phyloP scores from a whole-genome alignment of 352 stramenopile species.

The Phytophthora tubulina region DNA sequence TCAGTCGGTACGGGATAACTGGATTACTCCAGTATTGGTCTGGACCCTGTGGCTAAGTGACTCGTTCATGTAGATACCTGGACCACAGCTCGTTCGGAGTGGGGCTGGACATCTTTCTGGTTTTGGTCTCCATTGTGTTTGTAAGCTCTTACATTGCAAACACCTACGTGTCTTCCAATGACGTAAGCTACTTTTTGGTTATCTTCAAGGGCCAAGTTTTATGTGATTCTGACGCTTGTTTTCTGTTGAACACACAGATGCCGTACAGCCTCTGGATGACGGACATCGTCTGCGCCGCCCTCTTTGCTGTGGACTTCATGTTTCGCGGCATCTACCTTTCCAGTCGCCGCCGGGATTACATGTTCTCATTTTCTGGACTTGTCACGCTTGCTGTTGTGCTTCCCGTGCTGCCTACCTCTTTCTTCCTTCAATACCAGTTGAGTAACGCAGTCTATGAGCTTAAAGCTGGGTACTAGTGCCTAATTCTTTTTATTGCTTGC shows the following conservation, averaged over 20 bases:
- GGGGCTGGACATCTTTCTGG: slow-evolving; percentile 37
- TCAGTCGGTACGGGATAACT: slow-evolving; percentile 34
- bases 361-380: slow-evolving; percentile 67
- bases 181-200: slow-evolving; percentile 33
- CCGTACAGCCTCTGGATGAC: slow-evolving; percentile 65
- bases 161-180: slow-evolving; percentile 74
- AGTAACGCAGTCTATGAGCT: slow-evolving; percentile 23
- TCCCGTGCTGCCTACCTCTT: slow-evolving; percentile 74
- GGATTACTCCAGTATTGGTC: neutral
- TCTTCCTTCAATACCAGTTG: slow-evolving; percentile 78
- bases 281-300: slow-evolving; percentile 68
- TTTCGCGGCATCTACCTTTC: slow-evolving; percentile 82
- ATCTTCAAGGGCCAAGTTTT: neutral
- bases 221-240: neutral
- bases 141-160: slow-evolving; percentile 75
- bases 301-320: slow-evolving; percentile 71
- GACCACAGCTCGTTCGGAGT: slow-evolving; percentile 44
- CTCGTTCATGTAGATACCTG: slow-evolving; percentile 27
- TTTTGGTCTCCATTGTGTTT: slow-evolving; percentile 59
- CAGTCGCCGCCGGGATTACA: slow-evolving; percentile 70
- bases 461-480: neutral
- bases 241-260: slow-evolving; percentile 44
- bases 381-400: slow-evolving; percentile 75
- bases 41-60: neutral
- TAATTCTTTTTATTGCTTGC: slow-evolving; percentile 6